Evolutionary conservation across 176 grass and related monocot species (phyloP), one percentile per base, ranked within the genome.

Genomic region (Tillandsia fasciculata): DNA sequence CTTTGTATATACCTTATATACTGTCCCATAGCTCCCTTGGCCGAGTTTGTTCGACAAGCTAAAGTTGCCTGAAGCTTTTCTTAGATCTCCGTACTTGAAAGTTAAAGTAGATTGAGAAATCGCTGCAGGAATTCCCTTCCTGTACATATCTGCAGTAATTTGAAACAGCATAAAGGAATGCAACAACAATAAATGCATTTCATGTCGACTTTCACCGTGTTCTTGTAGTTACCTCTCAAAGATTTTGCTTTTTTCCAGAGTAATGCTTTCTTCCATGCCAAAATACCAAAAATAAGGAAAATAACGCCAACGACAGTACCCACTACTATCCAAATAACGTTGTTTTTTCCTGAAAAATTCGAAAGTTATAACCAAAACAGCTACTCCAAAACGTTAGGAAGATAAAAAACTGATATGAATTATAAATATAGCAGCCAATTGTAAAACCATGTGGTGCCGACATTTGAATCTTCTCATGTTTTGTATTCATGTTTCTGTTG

Each of bases 11-110:
- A 90, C 91, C 83, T 95, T 89, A 80, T 82, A 95, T 3, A 95
- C 91, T 63, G 83, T 82, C 47, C 87, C 91, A 10, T 85, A 82
- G 78, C 87, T 95, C 52, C 91, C 91, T 95, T 95, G 83, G 73
- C 91, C 91, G 72, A 95, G 91, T 84, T 95, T 95, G 70, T 87
- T 87, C 58, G 81, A 77, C 66, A 75, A 56, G 82, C 79, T 83
- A 59, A 95, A 95, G 63, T 83, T 84, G 52, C 82, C 75, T 24
- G 91, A 85, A 71, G 87, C 84, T 71, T 87, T 95, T 64, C 29
- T 82, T 78, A 95, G 12, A 47, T 90, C 91, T 68, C 74, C 81
- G 51, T 95, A 95, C 74, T 84, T 87, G 53, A 90, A 95, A 80
- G 69, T 95, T 63, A 95, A 52, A 81, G 75, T 95, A 8, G 91